phyloP scores from a whole-genome alignment of 352 stramenopile genomes.

The Thraustochytrium sp. region DNA sequence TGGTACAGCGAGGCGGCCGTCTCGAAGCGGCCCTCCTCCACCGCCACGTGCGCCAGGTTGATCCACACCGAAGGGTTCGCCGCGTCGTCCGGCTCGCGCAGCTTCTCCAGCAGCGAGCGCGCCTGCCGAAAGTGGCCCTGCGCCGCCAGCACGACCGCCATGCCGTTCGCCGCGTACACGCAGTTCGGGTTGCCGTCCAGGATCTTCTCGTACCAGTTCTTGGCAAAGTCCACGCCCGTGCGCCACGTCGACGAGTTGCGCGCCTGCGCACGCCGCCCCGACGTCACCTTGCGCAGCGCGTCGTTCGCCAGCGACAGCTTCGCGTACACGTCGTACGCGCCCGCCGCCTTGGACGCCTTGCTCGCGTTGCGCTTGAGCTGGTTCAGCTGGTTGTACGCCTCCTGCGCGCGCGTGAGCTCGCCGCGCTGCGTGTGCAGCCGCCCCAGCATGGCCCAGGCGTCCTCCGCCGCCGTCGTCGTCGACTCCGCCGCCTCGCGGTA shows the following conservation, averaged over 20 bases:
- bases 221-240: conserved; percentile 17
- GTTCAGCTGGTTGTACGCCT: conserved; percentile 11
- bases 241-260: background rate
- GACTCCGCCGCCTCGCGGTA: background rate
- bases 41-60: conserved; percentile 20
- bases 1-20: conserved; percentile 19
- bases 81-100: conserved; percentile 31
- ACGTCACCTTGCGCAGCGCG: background rate
- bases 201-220: conserved; percentile 38
- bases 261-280: background rate
- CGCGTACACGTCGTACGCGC: conserved; percentile 11
- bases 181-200: background rate
- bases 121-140: background rate
- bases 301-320: conserved; percentile 22
- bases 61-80: conserved; percentile 33
- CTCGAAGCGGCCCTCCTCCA: conserved; percentile 28
- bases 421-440: background rate
- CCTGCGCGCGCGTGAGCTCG: background rate
- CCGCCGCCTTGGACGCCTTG: background rate
- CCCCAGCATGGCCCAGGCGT: background rate
- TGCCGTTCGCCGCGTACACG: conserved; percentile 29
- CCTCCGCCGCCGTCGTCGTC: background rate
- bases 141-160: background rate
- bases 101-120: background rate
- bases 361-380: background rate